Evolutionary conservation across 345 rosid genomes (phyloP), one percentile per base, ranked within the genome.

Genomic region (Lepidium africanum): DNA sequence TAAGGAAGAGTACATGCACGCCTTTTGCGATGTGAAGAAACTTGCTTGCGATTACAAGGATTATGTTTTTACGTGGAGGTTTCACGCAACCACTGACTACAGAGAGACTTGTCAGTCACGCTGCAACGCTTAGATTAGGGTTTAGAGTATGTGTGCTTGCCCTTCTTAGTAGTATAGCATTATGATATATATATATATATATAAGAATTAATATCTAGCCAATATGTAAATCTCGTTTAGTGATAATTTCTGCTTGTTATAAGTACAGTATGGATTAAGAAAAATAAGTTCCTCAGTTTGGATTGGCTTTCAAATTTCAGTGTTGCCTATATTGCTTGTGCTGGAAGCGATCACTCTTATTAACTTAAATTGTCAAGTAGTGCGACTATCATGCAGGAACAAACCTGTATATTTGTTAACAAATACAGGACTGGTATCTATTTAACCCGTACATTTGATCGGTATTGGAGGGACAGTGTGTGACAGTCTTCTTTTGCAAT

Each of bases 11-110:
- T 71, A 68, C 4, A 71, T 81, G 48, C 53, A 64, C 55, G 84
- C 98, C 5, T 87, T 83, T 49, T 89, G 98, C 59, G 88, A 92
- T 53, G 99, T 85, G 13, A 76, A 52, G 38, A 86, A 78, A 71
- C 70, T 89, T 49, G 69, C 73, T 5, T 89, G 95, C 69, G 79
- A 78, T 30, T 78, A 87, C 67, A 94, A 81, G 67, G 97, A 91
- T 72, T 89, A 87, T 37, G 74, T 80, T 32, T 84, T 85, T 60
- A 51, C 62, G 6, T 91, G 99, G 99, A 89, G 86, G 89, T 85
- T 91, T 69, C 92, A 91, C 59, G 81, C 81, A 27, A 63, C 56
- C 17, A 9, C 51, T 30, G 49, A 32, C 39, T 40, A 35, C 59
- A 81, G 69, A 45, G 63, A 69, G 54, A 76, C 75, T 73, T 80